Conservation (phyloP, 768 basidiomycete genomes). For the Imleria badia region DNA sequence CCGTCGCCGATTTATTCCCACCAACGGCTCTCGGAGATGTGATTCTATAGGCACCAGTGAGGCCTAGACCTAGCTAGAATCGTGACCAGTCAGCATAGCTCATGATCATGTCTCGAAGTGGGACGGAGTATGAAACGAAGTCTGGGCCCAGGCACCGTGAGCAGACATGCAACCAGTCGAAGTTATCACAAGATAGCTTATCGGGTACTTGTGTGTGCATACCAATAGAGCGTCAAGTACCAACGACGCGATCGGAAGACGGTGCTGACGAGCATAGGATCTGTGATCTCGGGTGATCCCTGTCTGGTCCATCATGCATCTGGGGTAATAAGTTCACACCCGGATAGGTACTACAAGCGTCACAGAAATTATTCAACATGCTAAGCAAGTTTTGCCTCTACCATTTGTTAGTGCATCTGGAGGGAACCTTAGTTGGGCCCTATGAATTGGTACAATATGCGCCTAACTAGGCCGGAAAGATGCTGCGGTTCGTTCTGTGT, state of each 20-base stretch:
- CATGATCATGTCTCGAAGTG: too few species aligned
- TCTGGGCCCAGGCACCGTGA: too few species aligned
- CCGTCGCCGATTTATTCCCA: neutral
- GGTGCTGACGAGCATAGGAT: too few species aligned
- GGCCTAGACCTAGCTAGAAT: too few species aligned
- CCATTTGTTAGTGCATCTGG: neutral
- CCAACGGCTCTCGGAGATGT: neutral
- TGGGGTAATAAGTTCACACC: neutral
- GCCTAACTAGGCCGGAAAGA: slow-evolving; percentile 75
- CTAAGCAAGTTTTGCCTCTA: neutral
- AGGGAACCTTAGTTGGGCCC: slow-evolving; percentile 62
- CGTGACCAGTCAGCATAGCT: too few species aligned
- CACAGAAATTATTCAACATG: neutral
- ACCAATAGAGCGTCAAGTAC: neutral
- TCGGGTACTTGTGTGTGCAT: neutral
- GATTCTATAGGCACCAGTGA: neutral
- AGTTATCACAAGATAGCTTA: neutral
- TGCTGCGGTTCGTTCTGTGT: slow-evolving; percentile 69
- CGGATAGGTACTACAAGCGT: neutral
- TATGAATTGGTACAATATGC: slow-evolving; percentile 85
- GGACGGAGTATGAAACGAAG: too few species aligned
- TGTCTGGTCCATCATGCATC: neutral
- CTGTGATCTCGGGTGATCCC: neutral
- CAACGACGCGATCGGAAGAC: neutral
- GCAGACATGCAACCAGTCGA: too few species aligned